A percentile compares a stretch with the other conserved stretches of the same genome.
Evolutionary conservation across 768 basidiomycete species (phyloP).

Genomic region (Lentinula sp.): DNA sequence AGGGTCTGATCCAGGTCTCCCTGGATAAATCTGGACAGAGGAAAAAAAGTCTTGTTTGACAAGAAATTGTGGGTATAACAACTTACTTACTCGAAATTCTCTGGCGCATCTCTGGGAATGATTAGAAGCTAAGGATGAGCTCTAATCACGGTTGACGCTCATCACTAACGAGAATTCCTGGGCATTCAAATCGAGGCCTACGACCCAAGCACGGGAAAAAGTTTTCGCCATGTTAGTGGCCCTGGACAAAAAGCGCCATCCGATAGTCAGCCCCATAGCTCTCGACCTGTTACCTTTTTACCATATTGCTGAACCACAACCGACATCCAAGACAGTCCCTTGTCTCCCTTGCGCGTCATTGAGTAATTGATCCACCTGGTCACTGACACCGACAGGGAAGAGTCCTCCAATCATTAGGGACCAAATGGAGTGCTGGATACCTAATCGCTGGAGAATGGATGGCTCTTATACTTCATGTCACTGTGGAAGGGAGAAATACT

Average conservation of each 20-base stretch:
- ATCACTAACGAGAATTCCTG: conserved; percentile 11
- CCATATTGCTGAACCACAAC: conserved; percentile 24
- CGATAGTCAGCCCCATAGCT: background rate
- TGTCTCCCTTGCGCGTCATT: background rate
- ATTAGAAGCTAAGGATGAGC: background rate
- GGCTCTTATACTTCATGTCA: background rate
- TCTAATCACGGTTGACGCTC: background rate
- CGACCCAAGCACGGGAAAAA: conserved; percentile 16
- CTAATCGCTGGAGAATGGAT: conserved; percentile 14
- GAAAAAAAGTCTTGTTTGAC: background rate
- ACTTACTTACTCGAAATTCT: conserved; percentile 8
- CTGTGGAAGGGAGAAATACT: background rate
- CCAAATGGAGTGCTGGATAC: conserved; percentile 21
- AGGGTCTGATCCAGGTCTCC: conserved; percentile 16
- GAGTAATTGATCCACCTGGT: conserved; percentile 12
- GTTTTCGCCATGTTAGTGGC: conserved; percentile 19
- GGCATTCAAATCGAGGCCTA: conserved; percentile 20
- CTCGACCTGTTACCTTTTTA: conserved; percentile 1
- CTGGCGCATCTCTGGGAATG: conserved; percentile 6
- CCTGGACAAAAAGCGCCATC: conserved; percentile 9
- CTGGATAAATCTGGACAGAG: conserved; percentile 15
- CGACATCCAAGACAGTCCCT: conserved; percentile 19
- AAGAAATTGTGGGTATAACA: background rate
- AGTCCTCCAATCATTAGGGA: conserved; percentile 17
- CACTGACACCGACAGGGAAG: conserved; percentile 13